phyloP scores from a whole-genome alignment of 2,329 filamentous ascomycete genomes.

The Dothideomycetes sp. region DNA sequence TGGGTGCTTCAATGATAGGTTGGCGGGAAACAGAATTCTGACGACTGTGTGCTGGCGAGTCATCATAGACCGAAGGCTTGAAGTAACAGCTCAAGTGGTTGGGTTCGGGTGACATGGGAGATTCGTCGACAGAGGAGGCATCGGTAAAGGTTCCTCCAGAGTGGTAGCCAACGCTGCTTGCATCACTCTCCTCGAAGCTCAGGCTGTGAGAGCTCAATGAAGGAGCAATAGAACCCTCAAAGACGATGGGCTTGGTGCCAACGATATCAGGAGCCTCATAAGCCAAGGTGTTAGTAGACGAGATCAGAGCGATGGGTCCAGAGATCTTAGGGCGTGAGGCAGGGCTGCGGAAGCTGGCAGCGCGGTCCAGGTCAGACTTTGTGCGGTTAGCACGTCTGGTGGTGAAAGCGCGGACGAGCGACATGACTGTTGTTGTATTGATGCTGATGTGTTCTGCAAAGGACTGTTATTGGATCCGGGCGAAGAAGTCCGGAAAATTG shows the following conservation, averaged over 20 bases:
- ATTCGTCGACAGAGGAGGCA: constrained; percentile 43
- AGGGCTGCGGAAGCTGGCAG: constrained; percentile 39
- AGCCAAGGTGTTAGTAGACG: constrained; percentile 91
- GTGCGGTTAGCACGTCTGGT: constrained; percentile 44
- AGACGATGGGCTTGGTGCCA: constrained; percentile 22
- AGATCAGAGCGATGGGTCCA: constrained; percentile 72
- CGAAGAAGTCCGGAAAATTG: too few relatives aligned
- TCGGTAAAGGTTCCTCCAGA: constrained; percentile 63
- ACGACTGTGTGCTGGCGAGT: constrained; percentile 7
- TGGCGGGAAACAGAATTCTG: constrained; percentile 21
- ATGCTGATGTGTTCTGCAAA: too few relatives aligned
- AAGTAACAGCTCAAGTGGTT: constrained; percentile 52
- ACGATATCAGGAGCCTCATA: constrained; percentile 83
- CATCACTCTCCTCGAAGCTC: constrained; percentile 62
- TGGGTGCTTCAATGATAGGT: constrained; percentile 46
- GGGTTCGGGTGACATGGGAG: constrained; percentile 40
- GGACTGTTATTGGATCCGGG: too few relatives aligned
- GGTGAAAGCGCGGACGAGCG: constrained; percentile 63
- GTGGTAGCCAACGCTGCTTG: constrained; percentile 42
- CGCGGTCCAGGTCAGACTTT: constrained; percentile 48
- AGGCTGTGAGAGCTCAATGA: constrained; percentile 38
- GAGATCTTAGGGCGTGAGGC: constrained; percentile 70
- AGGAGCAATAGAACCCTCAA: constrained; percentile 18
- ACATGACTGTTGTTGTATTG: constrained; percentile 40
- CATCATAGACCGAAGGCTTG: constrained; percentile 36